A percentile compares a stretch with the other conserved stretches of the same genome.
Conservation (phyloP, 192 early-diverging fungal genomes). For the Anaeromyces robustus region DNA sequence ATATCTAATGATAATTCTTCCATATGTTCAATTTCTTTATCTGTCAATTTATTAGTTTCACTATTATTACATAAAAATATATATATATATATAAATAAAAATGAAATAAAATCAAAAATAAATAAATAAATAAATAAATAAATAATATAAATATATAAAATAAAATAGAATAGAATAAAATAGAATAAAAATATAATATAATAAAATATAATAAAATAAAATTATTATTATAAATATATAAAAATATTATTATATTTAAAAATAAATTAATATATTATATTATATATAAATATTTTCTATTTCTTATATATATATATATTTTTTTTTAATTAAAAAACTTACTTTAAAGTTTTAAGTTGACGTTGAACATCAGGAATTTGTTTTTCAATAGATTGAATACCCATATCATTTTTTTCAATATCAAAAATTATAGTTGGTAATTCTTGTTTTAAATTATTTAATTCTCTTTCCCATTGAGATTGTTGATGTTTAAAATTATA, state of each 20-base stretch:
- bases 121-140: too few species aligned
- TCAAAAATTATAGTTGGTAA: conserved; percentile 40
- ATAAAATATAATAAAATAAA: too few species aligned
- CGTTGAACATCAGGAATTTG: conserved; percentile 52
- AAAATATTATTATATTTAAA: too few species aligned
- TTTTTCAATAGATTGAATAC: conserved; percentile 42
- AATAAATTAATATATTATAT: too few species aligned
- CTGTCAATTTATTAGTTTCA: conserved; percentile 12
- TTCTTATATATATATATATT: too few species aligned
- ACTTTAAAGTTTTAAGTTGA: conserved; percentile 39
- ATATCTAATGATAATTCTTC: conserved; percentile 23
- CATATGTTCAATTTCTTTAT: conserved; percentile 14
- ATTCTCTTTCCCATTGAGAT: conserved; percentile 10
- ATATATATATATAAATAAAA: too few species aligned
- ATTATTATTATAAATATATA: too few species aligned
- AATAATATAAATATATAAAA: too few species aligned
- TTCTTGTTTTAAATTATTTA: conserved; percentile 32
- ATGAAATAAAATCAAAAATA: too few species aligned
- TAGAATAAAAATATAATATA: too few species aligned
- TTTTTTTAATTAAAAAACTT: conserved; percentile 1
- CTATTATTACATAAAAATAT: background rate
- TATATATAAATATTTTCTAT: too few species aligned
- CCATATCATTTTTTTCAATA: conserved; percentile 55
- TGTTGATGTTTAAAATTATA: conserved; percentile 17
- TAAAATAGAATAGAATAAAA: too few species aligned